Percentiles rank a stretch among this genome's conserved stretches.
Conservation (phyloP, 768 basidiomycete genomes). For the Tricholoma matsutake region DNA sequence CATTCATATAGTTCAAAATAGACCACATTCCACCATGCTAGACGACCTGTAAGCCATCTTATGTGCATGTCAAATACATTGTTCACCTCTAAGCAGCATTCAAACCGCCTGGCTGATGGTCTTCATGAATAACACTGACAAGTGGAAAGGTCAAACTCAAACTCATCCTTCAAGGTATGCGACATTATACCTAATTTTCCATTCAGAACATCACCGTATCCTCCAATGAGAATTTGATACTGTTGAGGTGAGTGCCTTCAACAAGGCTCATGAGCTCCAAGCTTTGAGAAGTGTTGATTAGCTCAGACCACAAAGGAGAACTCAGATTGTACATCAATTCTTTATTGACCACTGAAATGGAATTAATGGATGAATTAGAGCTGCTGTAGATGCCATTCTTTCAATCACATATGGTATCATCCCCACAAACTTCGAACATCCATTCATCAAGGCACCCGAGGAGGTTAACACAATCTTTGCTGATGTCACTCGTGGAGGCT, state of each 20-base stretch:
- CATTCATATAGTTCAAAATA: slow-evolving; percentile 2
- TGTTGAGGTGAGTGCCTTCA: background rate
- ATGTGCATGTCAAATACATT: background rate
- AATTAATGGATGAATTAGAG: background rate
- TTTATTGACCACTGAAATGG: background rate
- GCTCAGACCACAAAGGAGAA: background rate
- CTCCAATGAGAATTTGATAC: background rate
- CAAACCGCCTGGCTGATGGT: background rate
- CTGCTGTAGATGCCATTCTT: slow-evolving; percentile 17
- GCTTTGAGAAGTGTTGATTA: background rate
- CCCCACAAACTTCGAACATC: slow-evolving; percentile 22
- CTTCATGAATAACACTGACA: background rate
- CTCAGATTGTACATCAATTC: slow-evolving; percentile 4
- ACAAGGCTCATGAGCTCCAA: background rate
- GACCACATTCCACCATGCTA: slow-evolving; percentile 29
- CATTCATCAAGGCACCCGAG: slow-evolving; percentile 21
- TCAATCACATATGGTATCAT: slow-evolving; percentile 28
- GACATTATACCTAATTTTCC: too few relatives aligned
- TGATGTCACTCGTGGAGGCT: slow-evolving; percentile 11
- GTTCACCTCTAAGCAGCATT: background rate
- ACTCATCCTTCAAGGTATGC: too few relatives aligned
- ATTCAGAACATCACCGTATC: background rate
- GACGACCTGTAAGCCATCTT: slow-evolving; percentile 17
- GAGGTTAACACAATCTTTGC: slow-evolving; percentile 17
- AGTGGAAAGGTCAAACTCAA: too few relatives aligned